Evolutionary conservation across 768 basidiomycete genomes (phyloP).

Genomic region (Calocybe indica): DNA sequence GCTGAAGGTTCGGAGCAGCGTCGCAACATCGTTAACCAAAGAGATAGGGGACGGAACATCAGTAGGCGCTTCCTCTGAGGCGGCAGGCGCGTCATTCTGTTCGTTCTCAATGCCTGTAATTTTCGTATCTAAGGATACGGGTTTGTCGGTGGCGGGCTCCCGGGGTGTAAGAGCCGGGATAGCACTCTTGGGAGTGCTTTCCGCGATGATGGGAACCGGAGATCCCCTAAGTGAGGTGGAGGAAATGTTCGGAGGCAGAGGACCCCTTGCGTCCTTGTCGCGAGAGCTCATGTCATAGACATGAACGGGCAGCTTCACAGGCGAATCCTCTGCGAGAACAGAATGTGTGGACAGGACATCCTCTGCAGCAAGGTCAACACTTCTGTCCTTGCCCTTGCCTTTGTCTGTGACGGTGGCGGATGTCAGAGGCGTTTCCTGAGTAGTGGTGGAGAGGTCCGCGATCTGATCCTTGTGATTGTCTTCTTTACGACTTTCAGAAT

Average conservation of each 20-base stretch:
- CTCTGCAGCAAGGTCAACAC: conserved; percentile 10
- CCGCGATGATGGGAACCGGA: conserved; percentile 13
- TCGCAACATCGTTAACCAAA: conserved; percentile 59
- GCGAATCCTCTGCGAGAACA: conserved; percentile 34
- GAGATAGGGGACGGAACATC: conserved; percentile 28
- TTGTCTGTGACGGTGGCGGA: conserved; percentile 28
- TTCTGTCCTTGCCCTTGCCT: conserved; percentile 43
- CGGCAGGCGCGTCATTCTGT: conserved; percentile 42
- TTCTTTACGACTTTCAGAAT: conserved; percentile 17
- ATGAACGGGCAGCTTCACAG: conserved; percentile 57
- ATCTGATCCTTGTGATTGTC: conserved; percentile 20
- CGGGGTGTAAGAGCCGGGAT: conserved; percentile 10
- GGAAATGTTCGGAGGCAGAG: conserved; percentile 6
- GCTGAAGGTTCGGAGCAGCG: conserved; percentile 50
- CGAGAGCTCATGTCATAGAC: conserved; percentile 36
- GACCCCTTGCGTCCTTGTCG: background rate
- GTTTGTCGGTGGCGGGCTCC: background rate
- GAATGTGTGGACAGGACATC: conserved; percentile 33
- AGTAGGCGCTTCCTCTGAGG: conserved; percentile 32
- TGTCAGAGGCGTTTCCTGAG: conserved; percentile 12
- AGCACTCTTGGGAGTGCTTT: conserved; percentile 30
- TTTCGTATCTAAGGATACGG: background rate
- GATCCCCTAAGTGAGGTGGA: background rate
- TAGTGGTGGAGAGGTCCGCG: conserved; percentile 24
- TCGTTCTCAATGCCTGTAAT: background rate